phyloP scores from a whole-genome alignment of 768 basidiomycete species.

The Russula lepida region DNA sequence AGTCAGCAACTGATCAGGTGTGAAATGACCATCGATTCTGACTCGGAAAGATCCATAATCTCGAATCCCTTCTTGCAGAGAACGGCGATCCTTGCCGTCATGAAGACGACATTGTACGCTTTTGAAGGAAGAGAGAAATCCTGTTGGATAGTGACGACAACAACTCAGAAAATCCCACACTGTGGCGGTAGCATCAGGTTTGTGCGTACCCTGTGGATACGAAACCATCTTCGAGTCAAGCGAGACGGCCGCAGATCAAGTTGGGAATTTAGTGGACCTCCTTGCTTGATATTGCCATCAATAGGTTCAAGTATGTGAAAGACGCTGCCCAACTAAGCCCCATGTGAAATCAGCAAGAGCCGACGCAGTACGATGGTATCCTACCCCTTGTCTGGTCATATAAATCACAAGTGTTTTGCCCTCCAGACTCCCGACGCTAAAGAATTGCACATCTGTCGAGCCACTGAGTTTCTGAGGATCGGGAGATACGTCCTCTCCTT shows the following conservation, averaged over 20 bases:
- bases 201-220: slow-evolving; percentile 60
- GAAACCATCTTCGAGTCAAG: slow-evolving; percentile 95
- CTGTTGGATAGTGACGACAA: slow-evolving; percentile 23
- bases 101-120: slow-evolving; percentile 82
- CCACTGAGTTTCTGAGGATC: slow-evolving; percentile 86
- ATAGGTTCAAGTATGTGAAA: slow-evolving; percentile 97
- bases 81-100: slow-evolving; percentile 88
- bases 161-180: not conserved
- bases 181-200: not conserved
- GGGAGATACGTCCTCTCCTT: slow-evolving; percentile 56
- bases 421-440: slow-evolving; percentile 82
- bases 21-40: slow-evolving; percentile 26
- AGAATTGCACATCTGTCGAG: slow-evolving; percentile 89
- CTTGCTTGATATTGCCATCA: slow-evolving; percentile 55
- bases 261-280: slow-evolving; percentile 60
- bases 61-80: slow-evolving; percentile 92
- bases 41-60: slow-evolving; percentile 95
- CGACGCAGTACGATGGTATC: slow-evolving; percentile 23
- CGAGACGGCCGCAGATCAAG: slow-evolving; percentile 69
- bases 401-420: slow-evolving; percentile 86
- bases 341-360: slow-evolving; percentile 17
- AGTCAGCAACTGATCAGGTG: not conserved
- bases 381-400: slow-evolving; percentile 87
- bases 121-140: slow-evolving; percentile 92
- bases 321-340: slow-evolving; percentile 64